These are phyloP conservation scores for Vanrija sp. DNA, from an alignment of 1,284 basidiomycete species.

Conservation along the genomic window DNA sequence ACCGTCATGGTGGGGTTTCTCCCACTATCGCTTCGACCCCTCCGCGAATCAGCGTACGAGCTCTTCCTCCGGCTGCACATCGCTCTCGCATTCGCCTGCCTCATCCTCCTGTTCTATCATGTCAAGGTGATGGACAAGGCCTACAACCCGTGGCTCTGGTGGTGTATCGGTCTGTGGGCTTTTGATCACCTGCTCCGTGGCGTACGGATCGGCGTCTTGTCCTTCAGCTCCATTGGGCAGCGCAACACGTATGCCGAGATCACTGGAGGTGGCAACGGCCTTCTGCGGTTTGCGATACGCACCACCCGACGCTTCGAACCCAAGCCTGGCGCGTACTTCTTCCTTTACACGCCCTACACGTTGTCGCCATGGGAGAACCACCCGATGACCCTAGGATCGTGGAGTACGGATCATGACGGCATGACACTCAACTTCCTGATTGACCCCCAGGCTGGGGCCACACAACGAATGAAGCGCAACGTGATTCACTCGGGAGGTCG, in stretches of 20 bases:
- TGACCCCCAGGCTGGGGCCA: constrained; percentile 16
- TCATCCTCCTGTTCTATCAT: constrained; percentile 21
- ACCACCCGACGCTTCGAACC: constrained; percentile 14
- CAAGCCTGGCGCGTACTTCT: constrained; percentile 26
- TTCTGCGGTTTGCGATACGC: constrained; percentile 16
- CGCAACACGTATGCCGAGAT: constrained; percentile 9
- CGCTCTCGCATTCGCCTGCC: constrained; percentile 16
- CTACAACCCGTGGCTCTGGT: constrained; percentile 20
- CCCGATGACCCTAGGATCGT: constrained; percentile 21
- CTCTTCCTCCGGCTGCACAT: constrained; percentile 27
- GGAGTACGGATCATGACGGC: constrained; percentile 2
- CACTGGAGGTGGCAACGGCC: constrained; percentile 10
- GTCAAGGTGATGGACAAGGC: constrained; percentile 15
- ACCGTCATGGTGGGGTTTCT: constrained; percentile 14
- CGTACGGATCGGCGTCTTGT: constrained; percentile 16
- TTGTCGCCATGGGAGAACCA: constrained; percentile 26
- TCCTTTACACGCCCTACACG: constrained; percentile 18
- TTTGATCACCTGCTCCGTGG: neutral
- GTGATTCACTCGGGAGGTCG: neutral
- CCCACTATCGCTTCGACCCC: constrained; percentile 17
- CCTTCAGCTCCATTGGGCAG: constrained; percentile 3
- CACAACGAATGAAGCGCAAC: constrained; percentile 6
- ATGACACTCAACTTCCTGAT: constrained; percentile 18
- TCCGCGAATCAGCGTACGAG: constrained; percentile 22
- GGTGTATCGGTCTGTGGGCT: constrained; percentile 24